Evolutionary conservation across 169 alveolate genomes (phyloP).

Genomic region (Cryptosporidium sp.): DNA sequence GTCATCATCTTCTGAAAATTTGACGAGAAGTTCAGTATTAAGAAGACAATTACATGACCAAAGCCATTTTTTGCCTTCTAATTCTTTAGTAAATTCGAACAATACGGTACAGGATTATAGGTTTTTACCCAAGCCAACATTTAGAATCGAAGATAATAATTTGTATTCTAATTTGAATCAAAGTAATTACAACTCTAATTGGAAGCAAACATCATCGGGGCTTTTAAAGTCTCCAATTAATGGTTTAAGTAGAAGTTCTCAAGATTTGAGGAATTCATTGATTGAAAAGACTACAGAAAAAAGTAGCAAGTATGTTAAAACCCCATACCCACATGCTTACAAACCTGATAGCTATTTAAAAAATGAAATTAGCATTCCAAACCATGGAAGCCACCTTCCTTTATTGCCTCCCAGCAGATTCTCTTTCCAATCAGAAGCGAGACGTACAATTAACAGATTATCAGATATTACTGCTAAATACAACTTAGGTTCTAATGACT

Average conservation of each 20-base stretch:
- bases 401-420: conserved; percentile 50
- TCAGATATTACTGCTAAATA: neutral
- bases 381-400: neutral
- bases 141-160: neutral
- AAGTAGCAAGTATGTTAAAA: neutral
- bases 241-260: neutral
- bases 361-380: neutral
- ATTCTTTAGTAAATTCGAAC: conserved; percentile 12
- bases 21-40: conserved; percentile 27
- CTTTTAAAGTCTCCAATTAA: conserved; percentile 4
- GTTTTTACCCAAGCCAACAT: conserved; percentile 16
- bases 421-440: neutral
- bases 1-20: conserved; percentile 36
- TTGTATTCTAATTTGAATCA: neutral
- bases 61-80: neutral
- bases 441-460: neutral
- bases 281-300: neutral
- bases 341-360: neutral
- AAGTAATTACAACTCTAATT: neutral
- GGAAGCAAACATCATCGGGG: neutral
- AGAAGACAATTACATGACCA: conserved; percentile 19
- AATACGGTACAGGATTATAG: conserved; percentile 41
- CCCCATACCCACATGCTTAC: conserved; percentile 1
- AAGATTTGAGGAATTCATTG: neutral
- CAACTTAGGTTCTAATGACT: neutral